Evolutionary conservation across 176 grass and related monocot species (phyloP), one percentile per base, ranked within the genome.

Genomic region (Juncus inflexus): DNA sequence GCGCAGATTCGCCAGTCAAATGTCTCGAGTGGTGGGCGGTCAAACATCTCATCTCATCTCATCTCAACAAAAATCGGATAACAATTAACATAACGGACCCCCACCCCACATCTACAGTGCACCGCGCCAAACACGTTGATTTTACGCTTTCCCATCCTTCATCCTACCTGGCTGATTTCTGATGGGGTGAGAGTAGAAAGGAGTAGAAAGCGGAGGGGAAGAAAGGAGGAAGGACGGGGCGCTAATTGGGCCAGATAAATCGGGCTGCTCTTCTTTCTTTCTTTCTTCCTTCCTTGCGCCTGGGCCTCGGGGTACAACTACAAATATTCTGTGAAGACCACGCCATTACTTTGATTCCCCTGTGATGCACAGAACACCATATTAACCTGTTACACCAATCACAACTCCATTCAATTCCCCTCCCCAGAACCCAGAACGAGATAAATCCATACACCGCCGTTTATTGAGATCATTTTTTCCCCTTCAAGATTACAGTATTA

Each of bases 321-420:
- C 77, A 74, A 80, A 80, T 80, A 72, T 80, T 80, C 77, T 80
- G 69, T 42, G 69, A 80, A 74, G 77, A 80, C 77, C 68, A 74
- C 77, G 77, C 77, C 69, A 72, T 65, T 28, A 43, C 76, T 79
- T 72, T 55, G 66, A 72, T 66, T 28, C 28, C 45, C 16, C 40
- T 12, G 13, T 37, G 58, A 35, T 79, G 42, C 11, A 7, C 0
- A 2, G 1, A 6, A 62, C 71, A 62, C n/a, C 50, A 15, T 43
- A 55, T 42, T 52, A 43, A 35, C 4, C 15, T 10, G 0, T 28
- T 49, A 1, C 16, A 15, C 66, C 76, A 50, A 64, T 47, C 3
- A 57, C 1, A 40, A 50, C 7, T 58, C 4, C 5, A 11, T 10
- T 35, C 10, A 55, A 57, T 35, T 57, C 40, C 51, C 35, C 19